phyloP scores from a whole-genome alignment of 1,284 basidiomycete species.

The Thecaphora thlaspeos region DNA sequence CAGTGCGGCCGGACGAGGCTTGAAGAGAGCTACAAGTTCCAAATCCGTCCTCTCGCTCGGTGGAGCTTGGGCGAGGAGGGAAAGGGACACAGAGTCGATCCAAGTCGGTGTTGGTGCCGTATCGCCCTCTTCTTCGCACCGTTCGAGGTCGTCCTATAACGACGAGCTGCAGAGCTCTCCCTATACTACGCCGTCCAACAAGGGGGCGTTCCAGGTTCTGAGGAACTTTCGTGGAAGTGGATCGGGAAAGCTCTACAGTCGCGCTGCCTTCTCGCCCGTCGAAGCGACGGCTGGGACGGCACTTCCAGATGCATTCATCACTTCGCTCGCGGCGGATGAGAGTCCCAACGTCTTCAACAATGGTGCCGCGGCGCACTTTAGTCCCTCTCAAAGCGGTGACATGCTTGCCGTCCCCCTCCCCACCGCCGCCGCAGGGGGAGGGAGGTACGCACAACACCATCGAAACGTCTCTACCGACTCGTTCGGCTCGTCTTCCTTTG shows the following conservation, averaged over 20 bases:
- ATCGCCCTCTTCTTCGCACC: background rate
- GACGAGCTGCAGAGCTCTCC: background rate
- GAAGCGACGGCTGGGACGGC: background rate
- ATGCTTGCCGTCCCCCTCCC: slow-evolving; percentile 2
- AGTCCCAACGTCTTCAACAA: background rate
- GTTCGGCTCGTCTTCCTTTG: slow-evolving; percentile 1
- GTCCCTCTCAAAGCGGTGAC: too few species aligned
- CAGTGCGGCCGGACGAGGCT: slow-evolving; percentile 2
- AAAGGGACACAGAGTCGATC: background rate
- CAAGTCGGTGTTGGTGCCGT: background rate
- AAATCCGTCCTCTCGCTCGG: background rate
- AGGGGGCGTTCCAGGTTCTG: slow-evolving; percentile 3
- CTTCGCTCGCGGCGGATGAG: slow-evolving; percentile 17
- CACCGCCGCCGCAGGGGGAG: background rate
- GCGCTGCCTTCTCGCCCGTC: background rate
- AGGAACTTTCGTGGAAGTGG: slow-evolving; percentile 1
- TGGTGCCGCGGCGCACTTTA: slow-evolving; percentile 5
- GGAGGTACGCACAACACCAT: slow-evolving; percentile 2
- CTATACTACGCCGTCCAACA: background rate
- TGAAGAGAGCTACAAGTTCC: slow-evolving; percentile 2
- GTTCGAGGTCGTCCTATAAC: too few species aligned
- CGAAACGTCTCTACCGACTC: slow-evolving; percentile 9
- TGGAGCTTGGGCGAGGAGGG: background rate
- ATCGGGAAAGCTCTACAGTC: background rate
- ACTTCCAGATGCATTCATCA: slow-evolving; percentile 32